Conservation (phyloP, 129 eudicot genomes). For the Arctium lappa region DNA sequence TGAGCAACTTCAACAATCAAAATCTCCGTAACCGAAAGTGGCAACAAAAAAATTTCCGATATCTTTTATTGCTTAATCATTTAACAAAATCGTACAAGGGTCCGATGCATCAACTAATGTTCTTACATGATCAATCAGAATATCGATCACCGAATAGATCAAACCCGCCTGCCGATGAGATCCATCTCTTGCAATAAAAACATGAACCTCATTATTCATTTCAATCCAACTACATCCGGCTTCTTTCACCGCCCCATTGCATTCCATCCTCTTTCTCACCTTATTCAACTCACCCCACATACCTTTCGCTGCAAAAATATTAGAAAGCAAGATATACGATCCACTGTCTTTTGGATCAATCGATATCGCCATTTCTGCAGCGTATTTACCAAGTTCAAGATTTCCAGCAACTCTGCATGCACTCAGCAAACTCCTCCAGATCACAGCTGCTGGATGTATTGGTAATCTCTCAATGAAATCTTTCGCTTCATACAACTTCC, state of each 20-base stretch:
- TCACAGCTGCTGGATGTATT: constrained; percentile 41
- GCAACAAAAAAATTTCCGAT: neutral
- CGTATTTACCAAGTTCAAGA: constrained; percentile 50
- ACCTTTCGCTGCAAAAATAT: constrained; percentile 54
- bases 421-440: constrained; percentile 73
- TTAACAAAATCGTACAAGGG: constrained; percentile 23
- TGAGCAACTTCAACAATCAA: neutral
- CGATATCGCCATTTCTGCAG: constrained; percentile 68
- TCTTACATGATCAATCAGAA: constrained; percentile 40
- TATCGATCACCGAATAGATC: constrained; percentile 37
- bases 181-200: constrained; percentile 44
- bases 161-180: constrained; percentile 38
- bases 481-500: constrained; percentile 53
- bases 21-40: neutral
- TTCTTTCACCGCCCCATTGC: constrained; percentile 54
- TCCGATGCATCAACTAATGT: constrained; percentile 26
- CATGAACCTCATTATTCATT: constrained; percentile 46
- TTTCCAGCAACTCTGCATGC: constrained; percentile 53
- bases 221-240: constrained; percentile 75
- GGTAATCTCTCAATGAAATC: constrained; percentile 63
- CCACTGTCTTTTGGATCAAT: constrained; percentile 60
- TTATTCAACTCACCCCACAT: constrained; percentile 66
- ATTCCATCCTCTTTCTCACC: constrained; percentile 58
- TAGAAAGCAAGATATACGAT: constrained; percentile 68
- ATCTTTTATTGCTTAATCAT: constrained; percentile 11